phyloP scores from a whole-genome alignment of 345 rosid genomes.

The Pistacia integerrima region DNA sequence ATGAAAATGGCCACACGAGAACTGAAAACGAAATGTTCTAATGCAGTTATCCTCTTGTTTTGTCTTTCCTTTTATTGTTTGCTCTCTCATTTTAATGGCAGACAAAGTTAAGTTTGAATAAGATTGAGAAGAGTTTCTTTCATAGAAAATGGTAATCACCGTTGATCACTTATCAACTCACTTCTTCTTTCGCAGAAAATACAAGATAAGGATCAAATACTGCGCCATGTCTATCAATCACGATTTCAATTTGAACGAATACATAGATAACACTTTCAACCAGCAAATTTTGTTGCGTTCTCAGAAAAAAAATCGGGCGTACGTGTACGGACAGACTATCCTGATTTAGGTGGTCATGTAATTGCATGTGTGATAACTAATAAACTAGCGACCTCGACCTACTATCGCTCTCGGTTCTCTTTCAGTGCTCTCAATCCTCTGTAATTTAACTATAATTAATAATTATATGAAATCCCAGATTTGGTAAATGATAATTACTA shows the following conservation, averaged over 20 bases:
- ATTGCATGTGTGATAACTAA: no score
- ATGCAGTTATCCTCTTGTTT: background rate
- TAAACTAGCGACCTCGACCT: no score
- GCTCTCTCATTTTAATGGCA: background rate
- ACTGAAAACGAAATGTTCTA: background rate
- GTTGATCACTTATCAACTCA: background rate
- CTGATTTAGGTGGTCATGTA: no score
- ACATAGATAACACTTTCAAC: no score
- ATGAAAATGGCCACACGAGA: background rate
- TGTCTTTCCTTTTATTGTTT: background rate
- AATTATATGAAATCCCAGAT: no score
- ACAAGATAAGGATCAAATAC: slow-evolving; percentile 19
- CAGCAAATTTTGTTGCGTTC: background rate
- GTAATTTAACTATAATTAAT: no score
- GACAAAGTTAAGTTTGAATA: background rate
- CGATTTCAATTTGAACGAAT: no score
- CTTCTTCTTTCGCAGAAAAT: background rate
- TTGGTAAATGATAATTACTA: no score
- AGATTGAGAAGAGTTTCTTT: background rate
- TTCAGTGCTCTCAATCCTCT: background rate
- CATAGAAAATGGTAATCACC: background rate
- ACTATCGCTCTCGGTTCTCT: background rate
- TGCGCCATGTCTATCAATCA: background rate
- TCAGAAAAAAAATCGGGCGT: background rate
- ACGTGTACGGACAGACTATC: background rate